Percentiles rank a stretch among this genome's conserved stretches.
Conservation (phyloP, 345 rosid genomes). For the Triadica sebifera region DNA sequence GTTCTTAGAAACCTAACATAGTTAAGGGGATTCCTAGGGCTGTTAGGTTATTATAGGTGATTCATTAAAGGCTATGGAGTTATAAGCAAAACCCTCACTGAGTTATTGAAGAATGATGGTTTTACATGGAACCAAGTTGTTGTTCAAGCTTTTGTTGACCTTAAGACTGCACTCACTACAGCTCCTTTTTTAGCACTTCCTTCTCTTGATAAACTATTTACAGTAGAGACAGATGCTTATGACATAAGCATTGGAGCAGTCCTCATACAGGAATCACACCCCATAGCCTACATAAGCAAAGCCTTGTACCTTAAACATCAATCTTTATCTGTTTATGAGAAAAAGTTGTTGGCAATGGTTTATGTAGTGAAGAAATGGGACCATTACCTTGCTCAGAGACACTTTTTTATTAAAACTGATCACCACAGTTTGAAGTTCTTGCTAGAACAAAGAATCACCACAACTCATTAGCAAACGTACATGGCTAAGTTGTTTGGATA, state of each 20-base stretch:
- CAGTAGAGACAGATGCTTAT: too few relatives aligned
- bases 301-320: neutral
- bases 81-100: neutral
- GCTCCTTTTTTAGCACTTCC: too few relatives aligned
- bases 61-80: neutral
- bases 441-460: neutral
- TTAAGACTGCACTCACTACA: too few relatives aligned
- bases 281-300: neutral
- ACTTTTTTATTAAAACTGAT: neutral
- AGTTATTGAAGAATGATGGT: too few relatives aligned
- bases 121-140: neutral
- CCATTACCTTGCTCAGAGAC: neutral
- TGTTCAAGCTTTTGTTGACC: neutral
- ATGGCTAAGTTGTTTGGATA: neutral
- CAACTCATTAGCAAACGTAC: neutral
- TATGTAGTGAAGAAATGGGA: neutral
- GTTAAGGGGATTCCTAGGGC: neutral
- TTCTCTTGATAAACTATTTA: too few relatives aligned
- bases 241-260: neutral
- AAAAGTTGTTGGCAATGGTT: neutral
- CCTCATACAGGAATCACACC: neutral
- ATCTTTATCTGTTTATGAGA: neutral
- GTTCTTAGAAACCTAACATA: too few relatives aligned
- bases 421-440: neutral
- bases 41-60: neutral